Conservation (phyloP, 495 filamentous ascomycete species). For the Annulohypoxylon nitens region DNA sequence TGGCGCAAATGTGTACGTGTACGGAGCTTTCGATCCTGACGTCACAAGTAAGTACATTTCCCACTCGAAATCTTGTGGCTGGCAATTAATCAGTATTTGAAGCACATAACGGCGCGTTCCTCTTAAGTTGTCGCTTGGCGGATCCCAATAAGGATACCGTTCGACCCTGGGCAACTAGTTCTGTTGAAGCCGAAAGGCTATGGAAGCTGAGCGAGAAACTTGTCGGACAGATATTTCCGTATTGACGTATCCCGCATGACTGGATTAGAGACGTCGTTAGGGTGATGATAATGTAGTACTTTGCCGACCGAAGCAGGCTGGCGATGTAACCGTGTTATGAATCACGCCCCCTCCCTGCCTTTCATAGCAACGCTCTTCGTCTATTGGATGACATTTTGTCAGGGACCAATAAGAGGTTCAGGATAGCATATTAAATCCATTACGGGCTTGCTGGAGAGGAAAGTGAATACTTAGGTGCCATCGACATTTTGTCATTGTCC, state of each 20-base stretch:
- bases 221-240: conserved; percentile 50
- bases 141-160: conserved; percentile 53
- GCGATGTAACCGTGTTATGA: no score
- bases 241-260: background rate
- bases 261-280: no score
- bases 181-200: conserved; percentile 59
- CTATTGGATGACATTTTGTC: conserved; percentile 2
- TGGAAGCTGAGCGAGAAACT: conserved; percentile 55
- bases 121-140: conserved; percentile 55
- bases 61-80: background rate
- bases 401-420: background rate
- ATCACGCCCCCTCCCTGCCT: no score
- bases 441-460: background rate
- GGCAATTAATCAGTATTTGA: background rate
- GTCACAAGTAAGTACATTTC: conserved; percentile 47
- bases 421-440: no score
- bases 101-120: conserved; percentile 57
- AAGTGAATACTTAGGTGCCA: no score
- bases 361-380: no score
- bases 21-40: conserved; percentile 61
- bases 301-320: no score
- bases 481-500: conserved; percentile 10
- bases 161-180: conserved; percentile 53
- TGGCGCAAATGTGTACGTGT: conserved; percentile 61
- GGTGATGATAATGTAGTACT: no score